These are phyloP conservation scores for Neurospora sublineolata DNA, from an alignment of 495 filamentous ascomycete species.

Conservation along the genomic window DNA sequence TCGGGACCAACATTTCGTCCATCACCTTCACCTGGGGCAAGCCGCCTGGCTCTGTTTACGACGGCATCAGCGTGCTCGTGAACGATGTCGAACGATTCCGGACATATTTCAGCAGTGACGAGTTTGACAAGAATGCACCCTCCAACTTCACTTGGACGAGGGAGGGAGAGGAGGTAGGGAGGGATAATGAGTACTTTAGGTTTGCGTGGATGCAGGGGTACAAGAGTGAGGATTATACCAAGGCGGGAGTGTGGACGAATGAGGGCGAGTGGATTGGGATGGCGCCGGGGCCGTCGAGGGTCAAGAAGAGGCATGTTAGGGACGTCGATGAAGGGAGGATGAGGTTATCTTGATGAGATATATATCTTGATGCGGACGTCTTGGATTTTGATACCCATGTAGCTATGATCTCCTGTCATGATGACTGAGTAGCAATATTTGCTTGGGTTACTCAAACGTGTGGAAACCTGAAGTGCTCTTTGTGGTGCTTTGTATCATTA, in stretches of 20 bases:
- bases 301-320: conserved; percentile 26
- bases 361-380: no score
- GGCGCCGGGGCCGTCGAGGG: conserved; percentile 31
- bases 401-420: no score
- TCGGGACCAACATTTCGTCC: conserved; percentile 20
- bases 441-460: no score
- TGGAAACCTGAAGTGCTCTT: no score
- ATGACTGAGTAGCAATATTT: no score
- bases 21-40: conserved; percentile 46
- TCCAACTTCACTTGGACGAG: conserved; percentile 35
- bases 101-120: conserved; percentile 42
- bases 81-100: conserved; percentile 88
- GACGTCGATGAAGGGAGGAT: no score
- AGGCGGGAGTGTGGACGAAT: conserved; percentile 62
- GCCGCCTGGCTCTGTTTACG: conserved; percentile 48
- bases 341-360: neutral
- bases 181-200: conserved; percentile 68
- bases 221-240: conserved; percentile 61
- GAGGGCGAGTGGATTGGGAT: conserved; percentile 60
- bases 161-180: conserved; percentile 28
- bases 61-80: conserved; percentile 79
- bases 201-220: conserved; percentile 72
- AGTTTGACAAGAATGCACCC: conserved; percentile 20
- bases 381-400: no score
- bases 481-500: no score